Evolutionary conservation across 1,284 basidiomycete species (phyloP).

Genomic region (Puccinia brachypodii): DNA sequence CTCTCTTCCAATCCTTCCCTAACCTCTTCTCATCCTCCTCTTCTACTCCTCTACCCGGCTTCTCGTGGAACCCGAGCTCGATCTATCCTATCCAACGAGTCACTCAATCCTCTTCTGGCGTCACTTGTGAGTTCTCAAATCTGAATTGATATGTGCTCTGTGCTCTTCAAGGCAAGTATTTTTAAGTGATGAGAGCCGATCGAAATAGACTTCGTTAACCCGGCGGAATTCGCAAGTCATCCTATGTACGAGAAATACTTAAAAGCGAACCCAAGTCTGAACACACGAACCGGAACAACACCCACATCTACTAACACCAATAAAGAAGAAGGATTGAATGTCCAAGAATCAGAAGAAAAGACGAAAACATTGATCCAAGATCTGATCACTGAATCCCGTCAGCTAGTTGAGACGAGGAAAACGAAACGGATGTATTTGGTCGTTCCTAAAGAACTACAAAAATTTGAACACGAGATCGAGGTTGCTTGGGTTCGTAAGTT

Average conservation of each 20-base stretch:
- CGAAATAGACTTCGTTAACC: conserved; percentile 75
- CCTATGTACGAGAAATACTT: conserved; percentile 60
- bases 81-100: conserved; percentile 54
- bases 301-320: conserved; percentile 17
- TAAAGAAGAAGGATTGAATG: neutral
- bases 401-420: neutral
- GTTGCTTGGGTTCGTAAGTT: conserved; percentile 33
- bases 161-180: too few species aligned
- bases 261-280: conserved; percentile 50
- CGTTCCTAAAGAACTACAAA: conserved; percentile 2
- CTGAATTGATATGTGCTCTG: too few species aligned
- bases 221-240: conserved; percentile 73
- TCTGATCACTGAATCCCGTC: conserved; percentile 15
- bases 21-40: conserved; percentile 66
- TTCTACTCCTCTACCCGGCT: conserved; percentile 74
- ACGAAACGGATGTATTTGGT: conserved; percentile 1
- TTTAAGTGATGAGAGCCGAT: too few species aligned
- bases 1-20: conserved; percentile 79
- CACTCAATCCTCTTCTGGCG: conserved; percentile 19
- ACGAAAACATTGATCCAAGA: conserved; percentile 9
- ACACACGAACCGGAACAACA: conserved; percentile 49
- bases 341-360: conserved; percentile 23
- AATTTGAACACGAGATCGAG: conserved; percentile 35
- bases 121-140: conserved; percentile 23
- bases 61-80: conserved; percentile 65